A percentile compares a stretch with the other conserved stretches of the same genome.
These are phyloP conservation scores for Novymonas esmeraldas DNA, from an alignment of 208 protist genomes.

Conservation along the genomic window DNA sequence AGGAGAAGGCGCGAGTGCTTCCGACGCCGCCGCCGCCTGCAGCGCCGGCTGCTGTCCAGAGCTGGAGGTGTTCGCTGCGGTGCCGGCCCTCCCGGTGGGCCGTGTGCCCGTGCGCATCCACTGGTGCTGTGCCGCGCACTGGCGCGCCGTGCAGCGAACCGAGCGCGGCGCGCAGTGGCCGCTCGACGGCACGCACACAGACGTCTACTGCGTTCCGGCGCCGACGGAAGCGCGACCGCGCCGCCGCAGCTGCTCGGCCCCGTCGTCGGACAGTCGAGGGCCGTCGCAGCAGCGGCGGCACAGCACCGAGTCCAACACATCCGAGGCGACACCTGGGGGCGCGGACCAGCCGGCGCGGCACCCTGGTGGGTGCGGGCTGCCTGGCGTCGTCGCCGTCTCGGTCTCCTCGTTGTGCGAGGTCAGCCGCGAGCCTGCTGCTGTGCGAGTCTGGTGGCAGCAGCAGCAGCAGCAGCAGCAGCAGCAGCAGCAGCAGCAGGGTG, in stretches of 20 bases:
- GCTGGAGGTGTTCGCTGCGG: slow-evolving; percentile 3
- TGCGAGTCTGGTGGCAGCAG: too few relatives aligned
- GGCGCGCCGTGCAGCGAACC: slow-evolving; percentile 13
- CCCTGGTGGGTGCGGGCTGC: too few relatives aligned
- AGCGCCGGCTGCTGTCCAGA: neutral
- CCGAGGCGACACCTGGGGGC: neutral
- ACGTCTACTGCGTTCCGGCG: slow-evolving; percentile 17
- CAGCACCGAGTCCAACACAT: too few relatives aligned
- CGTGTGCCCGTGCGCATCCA: slow-evolving; percentile 6
- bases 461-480: too few relatives aligned
- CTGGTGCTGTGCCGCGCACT: slow-evolving; percentile 16
- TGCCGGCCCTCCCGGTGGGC: neutral
- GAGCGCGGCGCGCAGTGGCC: slow-evolving; percentile 11
- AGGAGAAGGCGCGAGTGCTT: neutral
- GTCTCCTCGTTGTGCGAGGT: neutral
- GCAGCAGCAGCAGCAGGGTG: too few relatives aligned
- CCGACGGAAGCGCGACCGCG: neutral
- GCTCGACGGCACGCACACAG: slow-evolving; percentile 2
- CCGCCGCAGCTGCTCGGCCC: neutral
- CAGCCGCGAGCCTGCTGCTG: neutral
- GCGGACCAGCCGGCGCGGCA: neutral
- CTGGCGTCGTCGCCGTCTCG: neutral
- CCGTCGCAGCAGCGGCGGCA: too few relatives aligned
- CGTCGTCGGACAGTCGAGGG: neutral
- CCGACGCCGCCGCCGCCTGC: neutral